Base-by-base conservation (phyloP, 2,329 filamentous ascomycete genomes). In the Fusarium albosuccineum region DNA sequence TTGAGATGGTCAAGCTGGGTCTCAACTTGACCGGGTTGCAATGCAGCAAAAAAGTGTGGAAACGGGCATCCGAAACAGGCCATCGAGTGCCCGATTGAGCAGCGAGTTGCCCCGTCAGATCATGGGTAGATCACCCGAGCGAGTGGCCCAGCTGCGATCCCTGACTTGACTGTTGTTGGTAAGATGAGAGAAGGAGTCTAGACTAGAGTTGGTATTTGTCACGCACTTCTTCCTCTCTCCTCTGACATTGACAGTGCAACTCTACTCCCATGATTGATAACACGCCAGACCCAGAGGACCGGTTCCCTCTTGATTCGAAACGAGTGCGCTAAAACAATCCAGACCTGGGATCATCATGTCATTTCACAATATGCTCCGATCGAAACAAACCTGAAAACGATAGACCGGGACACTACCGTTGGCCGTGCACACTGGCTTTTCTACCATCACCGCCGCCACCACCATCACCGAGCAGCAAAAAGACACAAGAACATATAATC, bases 41-140 rank as follows among this genome's bases (percentile, higher is more conserved):
- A 33, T 34, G 13, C 42, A 26, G 34, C n/a, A n/a, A 22, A 34
- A 49, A 49, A 46, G 34, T 26, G 52, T 56, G 42, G 53, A 56
- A 49, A 48, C 22, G 22, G 22, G 30, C 4, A 10, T 33, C 16
- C 41, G 27, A 40, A 48, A 56, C 17, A 56, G 34, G 39, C 17
- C 53, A 39, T 46, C 26, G n/a, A 39, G 29, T 40, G 22, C 53
- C 42, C 7, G 13, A 29, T 46, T 41, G 16, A 11, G 53, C 22
- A 22, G 22, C 22, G 37, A 50, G 37, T 37, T 13, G 11, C 33
- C 37, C 16, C 16, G 27, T 56, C 53, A 49, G 53, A 49, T 49
- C 53, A 49, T 56, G 53, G 26, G 53, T 56, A 34, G 53, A 56
- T 56, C 52, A 55, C 41, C 52, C 41, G 52, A 55, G 10, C 29